A percentile compares a stretch with the other conserved stretches of the same genome.
These are phyloP conservation scores for Penicillium crystallinum DNA, from an alignment of 495 filamentous ascomycete species.

Conservation along the genomic window DNA sequence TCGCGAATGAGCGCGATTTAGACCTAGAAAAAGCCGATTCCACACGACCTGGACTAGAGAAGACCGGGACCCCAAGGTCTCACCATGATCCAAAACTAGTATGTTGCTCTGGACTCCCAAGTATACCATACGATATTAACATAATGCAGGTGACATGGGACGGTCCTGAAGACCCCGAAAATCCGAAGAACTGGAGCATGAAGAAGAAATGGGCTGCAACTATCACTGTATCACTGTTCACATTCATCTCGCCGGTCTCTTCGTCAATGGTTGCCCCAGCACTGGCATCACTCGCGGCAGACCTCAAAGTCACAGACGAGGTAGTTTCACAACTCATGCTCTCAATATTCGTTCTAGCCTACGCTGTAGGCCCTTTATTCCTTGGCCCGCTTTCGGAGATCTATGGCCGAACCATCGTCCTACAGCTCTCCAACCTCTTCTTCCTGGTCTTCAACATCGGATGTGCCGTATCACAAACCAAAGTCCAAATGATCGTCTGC, in stretches of 20 bases:
- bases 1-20: slow-evolving; percentile 28
- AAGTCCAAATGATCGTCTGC: slow-evolving; percentile 48
- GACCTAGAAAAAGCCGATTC: slow-evolving; percentile 24
- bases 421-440: slow-evolving; percentile 58
- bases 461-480: slow-evolving; percentile 48
- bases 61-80: slow-evolving; percentile 17
- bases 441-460: slow-evolving; percentile 59
- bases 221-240: slow-evolving; percentile 54
- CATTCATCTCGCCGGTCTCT: slow-evolving; percentile 67
- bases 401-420: slow-evolving; percentile 60
- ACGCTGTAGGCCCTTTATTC: slow-evolving; percentile 63
- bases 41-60: slow-evolving; percentile 17
- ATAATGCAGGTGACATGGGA: slow-evolving; percentile 46
- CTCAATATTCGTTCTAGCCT: slow-evolving; percentile 72
- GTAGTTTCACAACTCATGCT: slow-evolving; percentile 56
- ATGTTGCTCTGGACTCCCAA: not conserved
- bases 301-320: slow-evolving; percentile 55
- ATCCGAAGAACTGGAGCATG: slow-evolving; percentile 56
- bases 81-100: slow-evolving; percentile 26
- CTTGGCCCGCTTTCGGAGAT: slow-evolving; percentile 70
- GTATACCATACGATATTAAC: not conserved
- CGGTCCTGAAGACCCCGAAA: slow-evolving; percentile 51
- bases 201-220: slow-evolving; percentile 60
- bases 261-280: slow-evolving; percentile 72
- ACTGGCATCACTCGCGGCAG: slow-evolving; percentile 47